Percentiles rank a stretch among this genome's conserved stretches.
phyloP scores from a whole-genome alignment of 257 asterid genomes.

The Ballota nigra region DNA sequence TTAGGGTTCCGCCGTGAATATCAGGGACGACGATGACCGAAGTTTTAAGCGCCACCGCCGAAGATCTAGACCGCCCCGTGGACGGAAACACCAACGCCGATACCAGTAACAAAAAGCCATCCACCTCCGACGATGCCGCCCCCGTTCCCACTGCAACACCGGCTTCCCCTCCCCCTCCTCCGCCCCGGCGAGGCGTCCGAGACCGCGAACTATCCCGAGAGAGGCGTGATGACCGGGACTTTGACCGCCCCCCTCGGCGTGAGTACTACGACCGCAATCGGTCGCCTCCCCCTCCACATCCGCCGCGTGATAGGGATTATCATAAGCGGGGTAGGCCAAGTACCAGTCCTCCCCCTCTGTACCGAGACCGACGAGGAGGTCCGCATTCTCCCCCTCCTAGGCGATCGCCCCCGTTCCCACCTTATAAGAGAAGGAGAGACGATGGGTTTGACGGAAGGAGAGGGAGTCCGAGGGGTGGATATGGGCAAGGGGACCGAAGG shows the following conservation, averaged over 20 bases:
- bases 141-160: conserved; percentile 8
- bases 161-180: conserved; percentile 24
- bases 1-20: conserved; percentile 32
- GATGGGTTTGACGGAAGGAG: conserved; percentile 59
- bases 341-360: conserved; percentile 22
- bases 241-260: conserved; percentile 28
- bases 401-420: conserved; percentile 20
- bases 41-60: conserved; percentile 32
- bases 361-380: conserved; percentile 24
- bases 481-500: conserved; percentile 26
- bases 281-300: conserved; percentile 26
- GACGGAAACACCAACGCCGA: conserved; percentile 5
- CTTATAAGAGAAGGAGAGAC: conserved; percentile 53
- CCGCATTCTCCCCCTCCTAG: conserved; percentile 45
- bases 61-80: conserved; percentile 23
- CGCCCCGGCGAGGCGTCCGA: conserved; percentile 19
- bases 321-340: conserved; percentile 22
- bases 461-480: conserved; percentile 24
- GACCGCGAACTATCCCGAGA: conserved; percentile 14
- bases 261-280: conserved; percentile 26
- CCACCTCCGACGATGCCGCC: conserved; percentile 15
- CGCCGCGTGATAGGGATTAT: conserved; percentile 19
- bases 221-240: conserved; percentile 26
- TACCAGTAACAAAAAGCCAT: conserved; percentile 8
- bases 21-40: conserved; percentile 36